Percentiles rank a stretch among this genome's conserved stretches.
Evolutionary conservation across 163 green algal species (phyloP).

Genomic region (Smithsoniella earleae): DNA sequence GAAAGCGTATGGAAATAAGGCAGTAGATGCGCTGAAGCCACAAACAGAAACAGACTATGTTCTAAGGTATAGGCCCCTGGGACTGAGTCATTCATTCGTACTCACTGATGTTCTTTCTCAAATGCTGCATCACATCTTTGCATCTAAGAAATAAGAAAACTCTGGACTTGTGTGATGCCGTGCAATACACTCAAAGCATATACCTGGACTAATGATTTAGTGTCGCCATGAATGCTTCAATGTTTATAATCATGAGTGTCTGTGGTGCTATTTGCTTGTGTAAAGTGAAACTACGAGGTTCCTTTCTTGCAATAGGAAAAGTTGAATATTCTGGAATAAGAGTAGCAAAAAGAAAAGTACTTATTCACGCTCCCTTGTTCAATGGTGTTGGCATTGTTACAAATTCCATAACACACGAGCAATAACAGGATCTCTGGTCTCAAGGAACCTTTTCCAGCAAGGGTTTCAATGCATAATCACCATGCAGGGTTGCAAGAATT

Average conservation of each 20-base stretch:
- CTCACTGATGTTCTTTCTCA: too few relatives aligned
- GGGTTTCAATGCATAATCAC: background rate
- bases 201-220: background rate
- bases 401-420: background rate
- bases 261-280: too few relatives aligned
- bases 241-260: too few relatives aligned
- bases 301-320: too few relatives aligned
- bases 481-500: conserved; percentile 19
- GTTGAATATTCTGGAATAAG: too few relatives aligned
- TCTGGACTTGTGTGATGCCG: background rate
- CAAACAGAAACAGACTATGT: conserved; percentile 42
- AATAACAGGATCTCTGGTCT: background rate
- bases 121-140: background rate
- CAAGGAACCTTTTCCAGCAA: background rate
- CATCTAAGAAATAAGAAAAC: background rate
- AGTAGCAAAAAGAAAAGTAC: background rate
- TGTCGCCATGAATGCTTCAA: background rate
- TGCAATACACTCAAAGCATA: background rate
- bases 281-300: too few relatives aligned
- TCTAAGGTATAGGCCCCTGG: background rate
- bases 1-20: conserved; percentile 88
- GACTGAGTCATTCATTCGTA: too few relatives aligned
- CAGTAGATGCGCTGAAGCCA: conserved; percentile 59
- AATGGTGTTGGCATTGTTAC: background rate
- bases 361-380: background rate